Evolutionary conservation across 805 yeast genomes (phyloP), one percentile per base, ranked within the genome.

Genomic region (Diddensiella santjacobensis): DNA sequence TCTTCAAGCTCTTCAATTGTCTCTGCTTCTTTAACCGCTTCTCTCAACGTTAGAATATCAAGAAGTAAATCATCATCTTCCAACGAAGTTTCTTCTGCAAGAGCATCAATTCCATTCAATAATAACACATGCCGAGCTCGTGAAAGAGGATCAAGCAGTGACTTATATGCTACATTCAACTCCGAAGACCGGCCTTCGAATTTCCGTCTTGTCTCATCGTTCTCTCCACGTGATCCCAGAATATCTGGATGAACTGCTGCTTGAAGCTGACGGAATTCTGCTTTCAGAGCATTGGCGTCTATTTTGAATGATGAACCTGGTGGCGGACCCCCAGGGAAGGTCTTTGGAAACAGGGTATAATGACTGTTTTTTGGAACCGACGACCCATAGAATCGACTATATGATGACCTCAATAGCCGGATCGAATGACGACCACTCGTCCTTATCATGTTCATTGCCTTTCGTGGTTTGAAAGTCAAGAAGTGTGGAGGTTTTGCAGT

Each of bases 1-100:
- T 57, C 64, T 1, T 66, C 74, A 26, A 87, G 70, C 42, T 87
- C 96, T 2, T 72, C 67, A 44, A 79, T 84, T 45, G 66, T 68
- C 1, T 71, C 68, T 3, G 87, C 82, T 54, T 79, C 79, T 52
- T 87, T 95, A 49, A 90, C 69, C 37, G 79, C 77, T 65, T 91
- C 99, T 62, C 90, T 93, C 3, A 87, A 80, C 55, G 88, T 95
- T 67, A 91, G 71, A 19, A 91, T 84, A 39, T 79, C 79, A 83
- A 87, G 78, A 36, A 91, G 68, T 60, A 87, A 68, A 13, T 70
- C 75, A 49, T 64, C 78, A 42, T 68, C 42, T 68, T 71, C 56
- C 71, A 79, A 52, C 67, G 66, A 41, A 58, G 63, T 65, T 64
- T 71, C 53, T 49, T 72, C 73, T 4, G 73, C 70, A 17, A 68